phyloP scores from a whole-genome alignment of 2,329 filamentous ascomycete species.

The Epichloe bromicola region DNA sequence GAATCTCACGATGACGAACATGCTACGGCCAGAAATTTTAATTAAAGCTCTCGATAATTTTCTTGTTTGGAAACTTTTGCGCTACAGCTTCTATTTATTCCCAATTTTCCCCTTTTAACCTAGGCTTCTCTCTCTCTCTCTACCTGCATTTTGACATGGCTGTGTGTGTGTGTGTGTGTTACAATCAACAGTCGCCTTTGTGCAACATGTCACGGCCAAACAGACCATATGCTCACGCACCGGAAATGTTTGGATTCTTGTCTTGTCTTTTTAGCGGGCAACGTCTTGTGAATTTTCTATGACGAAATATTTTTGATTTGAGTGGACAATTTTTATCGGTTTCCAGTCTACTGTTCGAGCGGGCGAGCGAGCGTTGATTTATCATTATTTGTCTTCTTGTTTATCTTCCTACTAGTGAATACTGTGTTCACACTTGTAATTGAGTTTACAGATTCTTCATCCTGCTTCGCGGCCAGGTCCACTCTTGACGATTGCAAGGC shows the following conservation, averaged over 20 bases:
- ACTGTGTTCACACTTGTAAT: not conserved
- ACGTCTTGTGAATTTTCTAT: not conserved
- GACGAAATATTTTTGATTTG: not conserved
- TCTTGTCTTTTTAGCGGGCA: not conserved
- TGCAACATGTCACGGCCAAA: not conserved
- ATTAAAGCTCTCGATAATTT: slow-evolving; percentile 10
- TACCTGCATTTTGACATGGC: not conserved
- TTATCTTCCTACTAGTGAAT: not conserved
- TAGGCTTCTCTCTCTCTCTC: not conserved
- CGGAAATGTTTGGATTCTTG: not conserved
- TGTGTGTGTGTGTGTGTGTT: not conserved
- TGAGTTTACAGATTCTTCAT: not conserved
- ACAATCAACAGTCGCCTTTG: not conserved
- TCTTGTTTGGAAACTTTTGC: slow-evolving; percentile 5
- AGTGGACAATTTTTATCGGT: no score
- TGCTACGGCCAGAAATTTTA: slow-evolving; percentile 14
- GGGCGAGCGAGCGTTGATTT: slow-evolving; percentile 6
- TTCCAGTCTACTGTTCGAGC: not conserved
- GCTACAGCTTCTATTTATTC: slow-evolving; percentile 2
- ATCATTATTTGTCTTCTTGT: not conserved
- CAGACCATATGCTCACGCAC: slow-evolving; percentile 6
- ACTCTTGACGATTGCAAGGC: not conserved
- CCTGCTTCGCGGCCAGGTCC: not conserved
- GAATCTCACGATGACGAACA: slow-evolving; percentile 24
- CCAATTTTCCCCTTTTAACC: slow-evolving; percentile 5